phyloP scores from a whole-genome alignment of 2,329 filamentous ascomycete species.

The Nemania diffusa region DNA sequence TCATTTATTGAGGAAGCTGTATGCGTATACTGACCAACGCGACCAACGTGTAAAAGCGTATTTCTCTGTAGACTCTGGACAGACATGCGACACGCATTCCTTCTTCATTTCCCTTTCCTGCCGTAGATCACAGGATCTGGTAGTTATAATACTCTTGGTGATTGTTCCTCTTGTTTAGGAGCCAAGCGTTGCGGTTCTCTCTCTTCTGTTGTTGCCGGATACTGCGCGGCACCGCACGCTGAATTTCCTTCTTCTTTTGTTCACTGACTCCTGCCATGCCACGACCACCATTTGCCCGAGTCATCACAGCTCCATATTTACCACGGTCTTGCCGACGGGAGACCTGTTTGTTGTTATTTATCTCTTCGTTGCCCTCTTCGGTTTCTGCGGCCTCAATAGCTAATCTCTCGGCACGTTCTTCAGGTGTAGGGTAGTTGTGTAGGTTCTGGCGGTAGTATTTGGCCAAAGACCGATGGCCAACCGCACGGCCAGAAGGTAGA shows the following conservation, averaged over 20 bases:
- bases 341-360: slow-evolving; percentile 48
- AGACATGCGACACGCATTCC: not conserved
- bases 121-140: slow-evolving; percentile 49
- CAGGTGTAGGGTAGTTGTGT: slow-evolving; percentile 80
- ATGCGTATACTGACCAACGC: not conserved
- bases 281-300: slow-evolving; percentile 75
- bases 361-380: slow-evolving; percentile 47
- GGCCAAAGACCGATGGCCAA: slow-evolving; percentile 88
- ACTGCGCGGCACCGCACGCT: slow-evolving; percentile 74
- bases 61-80: slow-evolving; percentile 6
- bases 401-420: slow-evolving; percentile 77
- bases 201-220: slow-evolving; percentile 72
- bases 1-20: slow-evolving; percentile 14
- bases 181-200: slow-evolving; percentile 72
- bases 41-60: not conserved
- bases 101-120: not conserved
- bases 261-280: slow-evolving; percentile 83
- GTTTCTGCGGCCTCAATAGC: slow-evolving; percentile 62
- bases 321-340: slow-evolving; percentile 52
- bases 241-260: slow-evolving; percentile 76
- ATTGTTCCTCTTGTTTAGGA: slow-evolving; percentile 78
- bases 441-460: slow-evolving; percentile 95
- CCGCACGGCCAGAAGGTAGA: slow-evolving; percentile 86
- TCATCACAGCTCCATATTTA: slow-evolving; percentile 66
- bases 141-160: slow-evolving; percentile 73